phyloP scores from a whole-genome alignment of 345 rosid species.

The Laguncularia racemosa region DNA sequence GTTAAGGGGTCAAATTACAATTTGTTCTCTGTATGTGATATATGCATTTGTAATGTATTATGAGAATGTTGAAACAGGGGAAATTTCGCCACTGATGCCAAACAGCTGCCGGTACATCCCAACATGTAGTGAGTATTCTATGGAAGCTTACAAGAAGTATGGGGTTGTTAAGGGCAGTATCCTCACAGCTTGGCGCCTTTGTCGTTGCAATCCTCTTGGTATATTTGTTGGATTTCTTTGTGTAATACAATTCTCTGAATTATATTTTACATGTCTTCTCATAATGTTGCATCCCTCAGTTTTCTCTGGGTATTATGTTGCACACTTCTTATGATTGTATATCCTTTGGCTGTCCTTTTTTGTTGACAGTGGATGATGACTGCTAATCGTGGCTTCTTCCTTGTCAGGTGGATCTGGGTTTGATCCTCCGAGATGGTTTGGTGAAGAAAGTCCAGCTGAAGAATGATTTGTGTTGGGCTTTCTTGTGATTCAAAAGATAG shows the following conservation, averaged over 20 bases:
- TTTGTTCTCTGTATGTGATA: neutral
- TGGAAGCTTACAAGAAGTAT: constrained; percentile 89
- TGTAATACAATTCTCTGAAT: neutral
- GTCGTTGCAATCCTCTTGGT: constrained; percentile 96
- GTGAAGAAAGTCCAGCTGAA: constrained; percentile 40
- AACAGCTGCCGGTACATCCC: constrained; percentile 81
- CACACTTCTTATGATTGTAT: neutral
- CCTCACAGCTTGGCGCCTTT: constrained; percentile 76
- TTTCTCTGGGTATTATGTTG: too few relatives aligned
- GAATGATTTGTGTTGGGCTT: constrained; percentile 16
- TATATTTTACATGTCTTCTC: neutral
- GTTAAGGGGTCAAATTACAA: neutral
- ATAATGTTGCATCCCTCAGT: too few relatives aligned
- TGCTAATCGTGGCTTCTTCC: neutral
- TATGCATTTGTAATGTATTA: too few relatives aligned
- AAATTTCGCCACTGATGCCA: constrained; percentile 75
- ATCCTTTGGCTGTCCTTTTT: neutral
- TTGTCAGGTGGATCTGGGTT: constrained; percentile 69
- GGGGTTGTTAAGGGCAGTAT: constrained; percentile 65
- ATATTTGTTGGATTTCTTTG: constrained; percentile 1
- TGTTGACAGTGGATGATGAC: neutral
- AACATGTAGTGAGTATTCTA: constrained; percentile 87
- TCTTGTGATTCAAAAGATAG: too few relatives aligned
- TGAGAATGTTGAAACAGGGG: constrained; percentile 40
- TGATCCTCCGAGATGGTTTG: constrained; percentile 91